These are phyloP conservation scores for Simplicillium aogashimaense DNA, from an alignment of 2,329 filamentous ascomycete species.

Conservation along the genomic window DNA sequence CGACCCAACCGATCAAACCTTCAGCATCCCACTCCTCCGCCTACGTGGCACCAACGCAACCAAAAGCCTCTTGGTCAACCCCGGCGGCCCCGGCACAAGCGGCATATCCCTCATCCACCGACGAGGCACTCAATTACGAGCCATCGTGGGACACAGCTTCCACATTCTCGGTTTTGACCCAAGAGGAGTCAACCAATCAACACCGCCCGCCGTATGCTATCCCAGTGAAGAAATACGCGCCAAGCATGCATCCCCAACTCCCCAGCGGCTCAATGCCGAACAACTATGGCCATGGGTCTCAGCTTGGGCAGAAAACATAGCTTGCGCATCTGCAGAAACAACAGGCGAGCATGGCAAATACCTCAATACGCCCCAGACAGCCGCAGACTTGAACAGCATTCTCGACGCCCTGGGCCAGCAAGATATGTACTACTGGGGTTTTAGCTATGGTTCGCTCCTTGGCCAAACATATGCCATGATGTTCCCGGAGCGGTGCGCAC, in stretches of 20 bases:
- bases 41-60: background rate
- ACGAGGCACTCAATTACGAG: background rate
- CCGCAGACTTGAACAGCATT: slow-evolving; percentile 12
- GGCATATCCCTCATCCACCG: background rate
- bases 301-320: slow-evolving; percentile 9
- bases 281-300: no score
- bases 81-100: slow-evolving; percentile 2
- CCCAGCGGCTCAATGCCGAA: no score
- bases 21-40: slow-evolving; percentile 13
- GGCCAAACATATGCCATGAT: slow-evolving; percentile 25
- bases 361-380: slow-evolving; percentile 10
- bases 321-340: slow-evolving; percentile 1
- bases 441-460: slow-evolving; percentile 25
- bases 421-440: slow-evolving; percentile 23
- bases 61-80: slow-evolving; percentile 1
- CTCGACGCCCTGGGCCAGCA: slow-evolving; percentile 8
- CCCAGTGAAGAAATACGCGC: slow-evolving; percentile 21
- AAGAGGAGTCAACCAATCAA: slow-evolving; percentile 26
- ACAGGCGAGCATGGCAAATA: slow-evolving; percentile 5
- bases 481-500: slow-evolving; percentile 15
- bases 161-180: slow-evolving; percentile 34
- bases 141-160: background rate
- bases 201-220: slow-evolving; percentile 26
- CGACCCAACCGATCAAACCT: slow-evolving; percentile 15
- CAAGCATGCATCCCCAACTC: slow-evolving; percentile 12